Evolutionary conservation across 192 early-diverging fungal genomes (phyloP).

Genomic region (Coemansia sp.): DNA sequence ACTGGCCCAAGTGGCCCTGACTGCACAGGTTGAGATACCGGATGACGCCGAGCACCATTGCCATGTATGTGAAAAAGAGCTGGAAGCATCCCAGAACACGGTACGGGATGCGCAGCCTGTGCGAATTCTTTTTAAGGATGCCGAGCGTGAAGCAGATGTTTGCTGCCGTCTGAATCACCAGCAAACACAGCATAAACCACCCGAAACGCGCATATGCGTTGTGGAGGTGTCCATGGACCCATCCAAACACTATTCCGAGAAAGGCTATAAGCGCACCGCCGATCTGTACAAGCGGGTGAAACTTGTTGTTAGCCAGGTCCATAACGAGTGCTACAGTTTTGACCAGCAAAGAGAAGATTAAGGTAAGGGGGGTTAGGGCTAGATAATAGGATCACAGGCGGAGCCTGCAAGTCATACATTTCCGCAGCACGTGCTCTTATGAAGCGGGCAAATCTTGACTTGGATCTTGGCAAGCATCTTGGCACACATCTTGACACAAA

Average conservation of each 20-base stretch:
- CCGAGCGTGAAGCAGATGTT: constrained; percentile 50
- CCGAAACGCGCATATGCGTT: constrained; percentile 64
- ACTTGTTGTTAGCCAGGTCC: constrained; percentile 54
- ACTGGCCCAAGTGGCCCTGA: constrained; percentile 64
- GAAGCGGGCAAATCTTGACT: too few relatives aligned
- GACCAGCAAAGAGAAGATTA: background rate
- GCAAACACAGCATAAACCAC: constrained; percentile 55
- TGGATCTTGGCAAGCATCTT: too few relatives aligned
- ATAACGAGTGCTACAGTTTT: constrained; percentile 54
- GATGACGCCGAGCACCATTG: constrained; percentile 66
- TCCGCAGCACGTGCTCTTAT: too few relatives aligned
- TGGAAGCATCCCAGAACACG: constrained; percentile 44
- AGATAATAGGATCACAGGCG: too few relatives aligned
- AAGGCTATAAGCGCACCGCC: constrained; percentile 50
- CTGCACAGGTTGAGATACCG: constrained; percentile 61
- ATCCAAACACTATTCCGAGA: constrained; percentile 63
- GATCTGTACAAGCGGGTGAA: constrained; percentile 60
- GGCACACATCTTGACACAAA: background rate
- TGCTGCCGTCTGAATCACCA: constrained; percentile 52
- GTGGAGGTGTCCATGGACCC: constrained; percentile 57
- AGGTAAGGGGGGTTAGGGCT: too few relatives aligned
- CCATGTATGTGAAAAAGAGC: constrained; percentile 61
- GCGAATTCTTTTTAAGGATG: constrained; percentile 22
- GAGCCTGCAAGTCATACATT: too few relatives aligned
- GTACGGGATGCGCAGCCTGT: constrained; percentile 22